Conservation (phyloP, 805 yeast species). For the Wickerhamomyces kurtzmanii region DNA sequence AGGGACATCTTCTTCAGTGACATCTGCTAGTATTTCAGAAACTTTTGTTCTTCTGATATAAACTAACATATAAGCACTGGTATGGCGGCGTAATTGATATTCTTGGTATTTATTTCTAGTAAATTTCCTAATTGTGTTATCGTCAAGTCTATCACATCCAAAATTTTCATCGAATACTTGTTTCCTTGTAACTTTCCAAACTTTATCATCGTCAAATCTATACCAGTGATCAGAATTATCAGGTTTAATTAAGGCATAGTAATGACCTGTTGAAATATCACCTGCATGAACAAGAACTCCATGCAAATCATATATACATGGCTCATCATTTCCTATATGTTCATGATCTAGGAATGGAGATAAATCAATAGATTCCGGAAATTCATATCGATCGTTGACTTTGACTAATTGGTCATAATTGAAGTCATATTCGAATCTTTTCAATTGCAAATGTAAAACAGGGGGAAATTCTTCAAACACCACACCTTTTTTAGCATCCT, state of each 20-base stretch:
- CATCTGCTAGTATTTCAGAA: slow-evolving; percentile 48
- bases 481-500: slow-evolving; percentile 95
- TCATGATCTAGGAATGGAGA: slow-evolving; percentile 64
- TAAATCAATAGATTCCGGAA: slow-evolving; percentile 74
- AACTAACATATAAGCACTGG: slow-evolving; percentile 96
- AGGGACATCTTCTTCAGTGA: slow-evolving; percentile 50
- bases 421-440: slow-evolving; percentile 91
- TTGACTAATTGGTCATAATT: slow-evolving; percentile 81
- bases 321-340: slow-evolving; percentile 29
- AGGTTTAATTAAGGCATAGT: slow-evolving; percentile 90
- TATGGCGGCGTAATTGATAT: slow-evolving; percentile 65
- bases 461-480: slow-evolving; percentile 87
- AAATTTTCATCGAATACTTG: slow-evolving; percentile 91
- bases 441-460: slow-evolving; percentile 85
- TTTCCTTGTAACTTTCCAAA: slow-evolving; percentile 71
- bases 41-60: slow-evolving; percentile 63
- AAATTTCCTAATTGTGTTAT: slow-evolving; percentile 37
- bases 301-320: slow-evolving; percentile 76
- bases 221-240: slow-evolving; percentile 64
- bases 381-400: slow-evolving; percentile 87
- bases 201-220: slow-evolving; percentile 92
- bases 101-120: slow-evolving; percentile 53
- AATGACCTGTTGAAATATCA: slow-evolving; percentile 92
- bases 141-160: slow-evolving; percentile 62
- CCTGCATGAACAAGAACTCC: slow-evolving; percentile 97